These are phyloP conservation scores for Ustilago bromivora DNA, from an alignment of 1,284 basidiomycete species.

Conservation along the genomic window DNA sequence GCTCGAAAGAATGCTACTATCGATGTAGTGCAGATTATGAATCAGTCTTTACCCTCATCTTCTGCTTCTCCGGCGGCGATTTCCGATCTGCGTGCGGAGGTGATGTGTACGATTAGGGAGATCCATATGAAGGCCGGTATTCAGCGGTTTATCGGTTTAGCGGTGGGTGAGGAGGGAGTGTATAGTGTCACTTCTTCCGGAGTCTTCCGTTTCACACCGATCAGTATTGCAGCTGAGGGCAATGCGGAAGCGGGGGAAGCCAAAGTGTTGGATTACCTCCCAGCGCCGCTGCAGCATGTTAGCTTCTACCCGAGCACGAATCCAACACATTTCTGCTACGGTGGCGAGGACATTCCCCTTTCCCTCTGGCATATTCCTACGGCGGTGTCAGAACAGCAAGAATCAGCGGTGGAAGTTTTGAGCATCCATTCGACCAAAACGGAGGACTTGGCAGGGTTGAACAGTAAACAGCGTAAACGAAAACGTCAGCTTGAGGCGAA, in stretches of 20 bases:
- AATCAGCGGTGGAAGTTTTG: slow-evolving; percentile 23
- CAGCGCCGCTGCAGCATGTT: slow-evolving; percentile 53
- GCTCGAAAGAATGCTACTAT: slow-evolving; percentile 58
- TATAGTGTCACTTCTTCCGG: slow-evolving; percentile 54
- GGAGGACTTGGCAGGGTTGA: slow-evolving; percentile 25
- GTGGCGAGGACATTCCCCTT: slow-evolving; percentile 60
- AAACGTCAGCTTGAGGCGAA: slow-evolving; percentile 56
- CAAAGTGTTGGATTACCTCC: slow-evolving; percentile 32
- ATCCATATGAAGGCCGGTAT: slow-evolving; percentile 56
- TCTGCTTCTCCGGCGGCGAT: slow-evolving; percentile 14
- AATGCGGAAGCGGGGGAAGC: slow-evolving; percentile 17
- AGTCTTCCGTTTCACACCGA: slow-evolving; percentile 46
- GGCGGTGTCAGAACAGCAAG: slow-evolving; percentile 36
- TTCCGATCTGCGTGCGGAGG: slow-evolving; percentile 24
- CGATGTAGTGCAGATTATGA: slow-evolving; percentile 48
- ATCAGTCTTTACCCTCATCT: slow-evolving; percentile 28
- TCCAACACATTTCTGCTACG: slow-evolving; percentile 57
- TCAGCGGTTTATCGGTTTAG: slow-evolving; percentile 58
- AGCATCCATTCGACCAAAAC: slow-evolving; percentile 29
- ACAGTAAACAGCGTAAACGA: slow-evolving; percentile 54
- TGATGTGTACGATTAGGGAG: slow-evolving; percentile 50
- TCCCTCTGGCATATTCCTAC: slow-evolving; percentile 56
- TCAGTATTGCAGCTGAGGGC: slow-evolving; percentile 8
- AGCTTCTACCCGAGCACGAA: slow-evolving; percentile 49
- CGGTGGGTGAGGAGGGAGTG: slow-evolving; percentile 46